phyloP scores from a whole-genome alignment of 441 rosid species.

The Viola pubescens region DNA sequence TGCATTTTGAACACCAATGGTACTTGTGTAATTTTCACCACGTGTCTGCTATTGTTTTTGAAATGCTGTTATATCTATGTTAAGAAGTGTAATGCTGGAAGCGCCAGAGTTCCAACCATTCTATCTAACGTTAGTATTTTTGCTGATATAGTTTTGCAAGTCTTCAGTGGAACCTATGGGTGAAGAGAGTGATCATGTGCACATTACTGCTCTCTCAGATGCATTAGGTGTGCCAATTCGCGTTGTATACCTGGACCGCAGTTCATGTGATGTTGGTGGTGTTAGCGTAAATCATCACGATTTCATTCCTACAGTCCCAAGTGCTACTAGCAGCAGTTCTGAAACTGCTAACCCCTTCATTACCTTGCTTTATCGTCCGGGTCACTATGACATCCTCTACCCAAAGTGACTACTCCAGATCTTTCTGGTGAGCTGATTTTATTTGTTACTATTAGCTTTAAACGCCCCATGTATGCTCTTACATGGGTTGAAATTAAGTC shows the following conservation, averaged over 20 bases:
- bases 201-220: conserved; percentile 82
- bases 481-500: not conserved
- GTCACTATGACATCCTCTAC: conserved; percentile 95
- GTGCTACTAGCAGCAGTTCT: conserved; percentile 25
- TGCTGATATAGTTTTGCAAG: conserved; percentile 72
- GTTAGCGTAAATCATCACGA: conserved; percentile 87
- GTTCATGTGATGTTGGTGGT: conserved; percentile 69
- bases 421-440: conserved; percentile 25
- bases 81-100: not conserved
- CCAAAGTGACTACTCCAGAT: conserved; percentile 38
- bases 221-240: conserved; percentile 89
- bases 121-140: too few species aligned
- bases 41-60: not conserved
- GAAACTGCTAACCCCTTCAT: conserved; percentile 51
- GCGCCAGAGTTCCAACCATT: too few species aligned
- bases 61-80: conserved; percentile 1
- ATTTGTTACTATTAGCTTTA: not conserved
- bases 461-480: too few species aligned
- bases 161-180: conserved; percentile 99
- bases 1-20: not conserved
- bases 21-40: not conserved
- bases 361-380: conserved; percentile 88
- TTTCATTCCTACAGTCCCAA: conserved; percentile 54
- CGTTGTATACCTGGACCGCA: conserved; percentile 87
- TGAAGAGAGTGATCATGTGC: conserved; percentile 96